A percentile compares a stretch with the other conserved stretches of the same genome.
phyloP scores from a whole-genome alignment of 768 basidiomycete genomes.

The Boletellus emodensis region DNA sequence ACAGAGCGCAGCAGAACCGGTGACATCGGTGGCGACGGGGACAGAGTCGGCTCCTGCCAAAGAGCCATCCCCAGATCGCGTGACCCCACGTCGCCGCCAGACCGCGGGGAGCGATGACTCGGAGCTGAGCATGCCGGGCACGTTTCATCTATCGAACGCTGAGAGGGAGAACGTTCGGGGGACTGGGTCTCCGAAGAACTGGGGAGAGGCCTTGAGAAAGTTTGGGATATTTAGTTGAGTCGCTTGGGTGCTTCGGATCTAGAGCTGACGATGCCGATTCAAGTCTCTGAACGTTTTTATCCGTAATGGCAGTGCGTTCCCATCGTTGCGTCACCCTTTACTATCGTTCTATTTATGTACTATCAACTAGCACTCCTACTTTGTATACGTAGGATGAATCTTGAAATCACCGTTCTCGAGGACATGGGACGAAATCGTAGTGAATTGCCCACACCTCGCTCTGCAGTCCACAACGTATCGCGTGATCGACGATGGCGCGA shows the following conservation, averaged over 20 bases:
- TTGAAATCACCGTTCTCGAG: too few relatives aligned
- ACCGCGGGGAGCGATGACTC: conserved; percentile 25
- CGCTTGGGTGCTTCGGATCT: conserved; percentile 1
- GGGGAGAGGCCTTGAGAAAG: conserved; percentile 20
- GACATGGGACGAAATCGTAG: too few relatives aligned
- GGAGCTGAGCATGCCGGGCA: conserved; percentile 48
- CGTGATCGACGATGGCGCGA: too few relatives aligned
- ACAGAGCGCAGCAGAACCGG: background rate
- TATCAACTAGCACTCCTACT: too few relatives aligned
- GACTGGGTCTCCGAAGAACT: conserved; percentile 8
- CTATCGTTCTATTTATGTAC: too few relatives aligned
- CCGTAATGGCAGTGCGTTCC: too few relatives aligned
- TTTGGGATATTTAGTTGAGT: conserved; percentile 22
- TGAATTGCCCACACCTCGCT: too few relatives aligned
- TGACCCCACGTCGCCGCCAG: conserved; percentile 5
- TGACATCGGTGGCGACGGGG: conserved; percentile 1
- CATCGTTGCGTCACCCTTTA: too few relatives aligned
- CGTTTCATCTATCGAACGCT: conserved; percentile 35
- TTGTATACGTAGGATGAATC: too few relatives aligned
- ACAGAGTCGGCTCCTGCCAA: background rate
- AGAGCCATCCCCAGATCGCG: background rate
- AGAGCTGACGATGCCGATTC: background rate
- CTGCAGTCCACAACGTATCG: too few relatives aligned
- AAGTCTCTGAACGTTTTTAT: too few relatives aligned
- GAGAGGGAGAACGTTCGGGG: conserved; percentile 2